phyloP scores from a whole-genome alignment of 2,329 filamentous ascomycete species.

The Didymella segeticola region DNA sequence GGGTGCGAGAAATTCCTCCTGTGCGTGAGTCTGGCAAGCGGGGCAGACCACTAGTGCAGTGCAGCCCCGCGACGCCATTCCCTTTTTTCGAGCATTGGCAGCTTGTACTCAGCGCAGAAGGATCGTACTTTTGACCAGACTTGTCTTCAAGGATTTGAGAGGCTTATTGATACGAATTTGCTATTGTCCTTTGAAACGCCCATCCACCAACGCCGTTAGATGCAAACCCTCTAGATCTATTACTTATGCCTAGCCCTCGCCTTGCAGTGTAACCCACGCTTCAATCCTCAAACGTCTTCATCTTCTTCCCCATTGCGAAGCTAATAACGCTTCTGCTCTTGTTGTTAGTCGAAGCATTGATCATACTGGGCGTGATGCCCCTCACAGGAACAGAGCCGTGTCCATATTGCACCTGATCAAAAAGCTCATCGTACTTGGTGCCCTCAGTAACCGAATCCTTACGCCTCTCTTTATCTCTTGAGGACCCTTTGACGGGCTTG shows the following conservation, averaged over 20 bases:
- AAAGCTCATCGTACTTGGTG: constrained; percentile 38
- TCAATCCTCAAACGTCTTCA: constrained; percentile 35
- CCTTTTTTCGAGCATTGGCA: not conserved
- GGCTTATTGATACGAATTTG: no score
- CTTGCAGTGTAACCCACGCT: not conserved
- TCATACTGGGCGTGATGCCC: constrained; percentile 49
- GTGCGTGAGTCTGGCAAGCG: constrained; percentile 18
- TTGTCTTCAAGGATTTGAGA: no score
- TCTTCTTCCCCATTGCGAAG: constrained; percentile 42
- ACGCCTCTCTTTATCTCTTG: constrained; percentile 21
- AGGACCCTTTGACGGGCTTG: constrained; percentile 31
- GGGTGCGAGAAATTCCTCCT: constrained; percentile 14
- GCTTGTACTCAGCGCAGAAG: no score
- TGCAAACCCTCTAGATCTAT: not conserved
- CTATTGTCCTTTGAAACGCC: no score
- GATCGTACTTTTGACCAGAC: no score
- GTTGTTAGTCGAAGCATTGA: constrained; percentile 41
- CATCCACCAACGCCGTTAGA: not conserved
- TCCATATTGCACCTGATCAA: constrained; percentile 39
- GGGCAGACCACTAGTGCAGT: constrained; percentile 15
- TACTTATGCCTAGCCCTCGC: not conserved
- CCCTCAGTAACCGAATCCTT: constrained; percentile 43
- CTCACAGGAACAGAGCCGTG: constrained; percentile 42
- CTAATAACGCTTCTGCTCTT: constrained; percentile 47
- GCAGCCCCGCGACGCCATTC: constrained; percentile 7